These are phyloP conservation scores for Albifimbria verrucaria DNA, from an alignment of 2,329 filamentous ascomycete species.

Conservation along the genomic window DNA sequence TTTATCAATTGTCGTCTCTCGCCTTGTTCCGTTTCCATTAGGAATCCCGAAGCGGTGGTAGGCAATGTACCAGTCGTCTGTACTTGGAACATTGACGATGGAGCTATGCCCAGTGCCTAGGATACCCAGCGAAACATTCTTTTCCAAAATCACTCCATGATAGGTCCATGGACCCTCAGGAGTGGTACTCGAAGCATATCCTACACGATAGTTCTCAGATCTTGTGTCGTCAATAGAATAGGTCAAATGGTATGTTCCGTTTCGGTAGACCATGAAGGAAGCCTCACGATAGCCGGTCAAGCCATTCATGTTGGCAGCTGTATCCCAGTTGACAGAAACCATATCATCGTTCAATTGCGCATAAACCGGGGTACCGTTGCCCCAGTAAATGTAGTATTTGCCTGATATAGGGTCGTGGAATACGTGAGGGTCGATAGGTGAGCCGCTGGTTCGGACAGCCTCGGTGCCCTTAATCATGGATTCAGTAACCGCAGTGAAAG, in stretches of 20 bases:
- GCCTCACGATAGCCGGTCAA: slow-evolving; percentile 38
- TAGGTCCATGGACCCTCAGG: slow-evolving; percentile 42
- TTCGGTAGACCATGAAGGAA: slow-evolving; percentile 39
- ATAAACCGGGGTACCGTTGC: slow-evolving; percentile 39
- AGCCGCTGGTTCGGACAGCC: slow-evolving; percentile 23
- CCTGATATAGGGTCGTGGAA: slow-evolving; percentile 58
- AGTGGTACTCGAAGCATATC: slow-evolving; percentile 38
- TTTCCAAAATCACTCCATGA: slow-evolving; percentile 39
- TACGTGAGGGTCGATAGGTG: slow-evolving; percentile 58
- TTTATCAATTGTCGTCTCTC: slow-evolving; percentile 40
- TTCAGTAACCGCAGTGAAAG: slow-evolving; percentile 51
- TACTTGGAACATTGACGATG: slow-evolving; percentile 41
- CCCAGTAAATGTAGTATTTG: slow-evolving; percentile 61
- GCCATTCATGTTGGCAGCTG: slow-evolving; percentile 28
- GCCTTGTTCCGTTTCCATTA: slow-evolving; percentile 37
- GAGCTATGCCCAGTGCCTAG: slow-evolving; percentile 43
- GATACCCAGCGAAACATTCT: slow-evolving; percentile 38
- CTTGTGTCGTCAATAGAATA: slow-evolving; percentile 47
- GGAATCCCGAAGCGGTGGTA: slow-evolving; percentile 47
- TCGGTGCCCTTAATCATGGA: slow-evolving; percentile 58
- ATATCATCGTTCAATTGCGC: slow-evolving; percentile 44
- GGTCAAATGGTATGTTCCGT: slow-evolving; percentile 43
- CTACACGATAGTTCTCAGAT: slow-evolving; percentile 42
- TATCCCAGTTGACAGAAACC: slow-evolving; percentile 37
- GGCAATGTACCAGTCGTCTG: slow-evolving; percentile 47